Evolutionary conservation across 2,329 filamentous ascomycete species (phyloP), one percentile per base, ranked within the genome.

Genomic region (Fusarium longipes): DNA sequence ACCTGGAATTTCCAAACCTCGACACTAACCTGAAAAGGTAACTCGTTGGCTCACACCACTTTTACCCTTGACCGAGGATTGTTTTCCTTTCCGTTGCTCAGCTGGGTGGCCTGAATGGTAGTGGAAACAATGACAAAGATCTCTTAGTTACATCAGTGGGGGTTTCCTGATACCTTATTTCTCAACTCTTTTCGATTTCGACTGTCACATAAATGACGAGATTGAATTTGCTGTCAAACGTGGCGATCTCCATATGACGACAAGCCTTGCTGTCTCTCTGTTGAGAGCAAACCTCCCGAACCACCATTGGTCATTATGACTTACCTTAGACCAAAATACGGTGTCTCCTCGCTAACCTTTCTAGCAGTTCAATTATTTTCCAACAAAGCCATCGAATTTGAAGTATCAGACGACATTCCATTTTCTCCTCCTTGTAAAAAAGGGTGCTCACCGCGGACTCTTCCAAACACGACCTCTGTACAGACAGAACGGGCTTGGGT

Each of bases 1-100:
- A 49, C 60, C 51, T 36, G 52, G 50, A 49, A 70, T 67, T 65
- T 61, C 66, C 67, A 72, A 73, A 59, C 63, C 43, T 69, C 56
- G 55, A 65, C 61, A 57, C 58, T 60, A 60, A 40, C 51, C 67
- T 48, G 40, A 32, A 59, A 56, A 58, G 55, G 57, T 60, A 64
- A 65, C 63, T 33, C 27, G 47, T 49, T 57, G 27, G 45, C 29
- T 30, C 62, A 61, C 63, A 71, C 68, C 60, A 70, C 61, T 52
- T 39, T 52, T 14, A 32, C 57, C 40, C 52, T 39, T 53, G 24
- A 36, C 57, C 33, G 20, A 59, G 39, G 40, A 57, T 25, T 36
- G 25, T 51, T 70, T 55, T 40, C 42, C 47, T 52, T 44, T 50
- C 64, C 25, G 39, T 49, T 68, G 56, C 36, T 30, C 43, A 45